phyloP scores from a whole-genome alignment of 768 basidiomycete genomes.

The Suillus bovinus region DNA sequence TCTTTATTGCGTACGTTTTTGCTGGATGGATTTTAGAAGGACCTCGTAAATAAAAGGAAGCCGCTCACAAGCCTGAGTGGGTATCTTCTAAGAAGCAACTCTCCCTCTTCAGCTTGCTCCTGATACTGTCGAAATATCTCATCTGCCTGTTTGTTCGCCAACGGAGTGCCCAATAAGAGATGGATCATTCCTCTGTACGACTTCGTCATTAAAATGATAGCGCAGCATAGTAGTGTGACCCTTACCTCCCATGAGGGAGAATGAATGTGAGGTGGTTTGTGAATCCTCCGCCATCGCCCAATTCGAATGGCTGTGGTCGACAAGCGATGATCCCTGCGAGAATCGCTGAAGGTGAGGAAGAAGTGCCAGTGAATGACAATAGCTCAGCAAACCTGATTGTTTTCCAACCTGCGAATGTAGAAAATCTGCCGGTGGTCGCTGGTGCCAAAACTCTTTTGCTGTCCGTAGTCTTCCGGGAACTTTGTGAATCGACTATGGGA shows the following conservation, averaged over 20 bases:
- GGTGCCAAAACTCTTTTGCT: constrained; percentile 41
- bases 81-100: constrained; percentile 67
- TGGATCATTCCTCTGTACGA: constrained; percentile 59
- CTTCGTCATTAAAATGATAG: not conserved
- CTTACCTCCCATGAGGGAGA: constrained; percentile 49
- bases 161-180: constrained; percentile 43
- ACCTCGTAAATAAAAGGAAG: constrained; percentile 6
- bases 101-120: constrained; percentile 54
- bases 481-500: constrained; percentile 17
- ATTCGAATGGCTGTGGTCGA: constrained; percentile 18
- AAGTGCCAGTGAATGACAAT: not conserved
- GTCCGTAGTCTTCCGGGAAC: constrained; percentile 24
- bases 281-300: constrained; percentile 24
- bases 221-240: not conserved
- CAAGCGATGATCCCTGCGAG: constrained; percentile 21
- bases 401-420: constrained; percentile 30
- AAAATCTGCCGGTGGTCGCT: constrained; percentile 25
- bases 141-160: constrained; percentile 47
- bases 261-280: constrained; percentile 47
- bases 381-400: constrained; percentile 25
- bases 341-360: not conserved
- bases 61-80: constrained; percentile 62
- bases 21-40: constrained; percentile 41
- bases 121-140: constrained; percentile 67
- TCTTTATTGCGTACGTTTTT: constrained; percentile 52